Base-by-base conservation (phyloP, 169 alveolate genomes). In the Eimeria praecox region DNA sequence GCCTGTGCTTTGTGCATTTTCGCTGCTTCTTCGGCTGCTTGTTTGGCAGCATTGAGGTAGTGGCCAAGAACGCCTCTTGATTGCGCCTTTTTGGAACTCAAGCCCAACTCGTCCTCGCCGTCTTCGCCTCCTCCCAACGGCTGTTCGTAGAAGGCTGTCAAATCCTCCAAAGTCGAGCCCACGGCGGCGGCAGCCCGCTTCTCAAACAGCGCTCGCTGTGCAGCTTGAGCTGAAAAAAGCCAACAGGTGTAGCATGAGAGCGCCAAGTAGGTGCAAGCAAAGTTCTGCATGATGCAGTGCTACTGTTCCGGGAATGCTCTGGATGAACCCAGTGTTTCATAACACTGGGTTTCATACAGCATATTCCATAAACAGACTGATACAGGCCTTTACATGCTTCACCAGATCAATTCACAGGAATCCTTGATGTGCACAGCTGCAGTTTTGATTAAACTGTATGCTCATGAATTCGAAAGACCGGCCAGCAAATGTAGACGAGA, bases 21-120 rank as follows among this genome's bases (percentile, higher is more conserved):
- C 71, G 42, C 46, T 27, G 93, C 87, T 38, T 88, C 89, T 35
- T 93, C 96, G 42, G 96, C 91, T 10, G 96, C 96, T 80, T 93
- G 96, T 52, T 85, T 93, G 33, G 96, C 96, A 3, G 96, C 96
- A 64, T 93, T 93, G 40, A 93, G 80, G 49, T 93, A 93, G n/a
- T 73, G 88, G 6, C 85, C 64, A 44, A 93, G 80, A 16, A 90
- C 89, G 27, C 75, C 75, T 38, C 27, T 42, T n/a, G 69, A 52
- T 49, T 49, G 35, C 35, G 3, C 12, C 3, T 22, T 59, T 20
- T 40, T 78, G 49, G 89, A 42, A 18, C 38, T 2, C 85, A 27
- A n/a, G 30, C 64, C 94, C n/a, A 75, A 5, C 18, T 56, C 52
- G 9, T 54, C 56, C 12, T 90, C 88, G 35, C 71, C 90, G 46